Evolutionary conservation across 108 stramenopile genomes (phyloP).

Genomic region (Skeletonema potamos): DNA sequence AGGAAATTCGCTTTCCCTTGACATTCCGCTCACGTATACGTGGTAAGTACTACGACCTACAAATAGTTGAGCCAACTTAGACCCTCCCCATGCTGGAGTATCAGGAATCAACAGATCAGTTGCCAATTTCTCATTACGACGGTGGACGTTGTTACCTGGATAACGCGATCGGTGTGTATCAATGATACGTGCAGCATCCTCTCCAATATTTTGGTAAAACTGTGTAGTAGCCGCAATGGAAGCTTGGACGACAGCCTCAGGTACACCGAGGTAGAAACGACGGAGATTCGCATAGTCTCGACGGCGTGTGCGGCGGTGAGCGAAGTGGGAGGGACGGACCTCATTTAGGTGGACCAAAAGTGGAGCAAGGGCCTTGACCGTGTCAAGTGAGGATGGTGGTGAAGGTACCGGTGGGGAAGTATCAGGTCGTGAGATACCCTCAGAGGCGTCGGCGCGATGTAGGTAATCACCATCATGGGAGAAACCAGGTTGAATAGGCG

Average conservation of each 20-base stretch:
- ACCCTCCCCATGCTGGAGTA: neutral
- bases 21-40: neutral
- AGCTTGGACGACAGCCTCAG: constrained; percentile 3
- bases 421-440: too few species aligned
- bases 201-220: neutral
- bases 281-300: neutral
- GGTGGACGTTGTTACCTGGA: neutral
- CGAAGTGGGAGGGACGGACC: neutral
- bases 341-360: neutral
- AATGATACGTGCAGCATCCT: neutral
- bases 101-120: neutral
- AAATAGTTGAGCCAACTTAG: neutral
- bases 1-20: neutral
- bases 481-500: neutral
- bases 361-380: too few species aligned
- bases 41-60: neutral
- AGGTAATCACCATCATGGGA: neutral
- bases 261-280: constrained; percentile 3
- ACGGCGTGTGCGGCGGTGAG: neutral
- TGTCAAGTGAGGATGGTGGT: too few species aligned
- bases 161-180: neutral
- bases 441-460: too few species aligned
- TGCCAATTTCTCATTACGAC: neutral
- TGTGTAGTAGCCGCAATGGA: constrained; percentile 27
- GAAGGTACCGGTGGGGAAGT: too few species aligned